Conservation (phyloP, 768 basidiomycete species). For the Naganishia vaughanmartiniae region DNA sequence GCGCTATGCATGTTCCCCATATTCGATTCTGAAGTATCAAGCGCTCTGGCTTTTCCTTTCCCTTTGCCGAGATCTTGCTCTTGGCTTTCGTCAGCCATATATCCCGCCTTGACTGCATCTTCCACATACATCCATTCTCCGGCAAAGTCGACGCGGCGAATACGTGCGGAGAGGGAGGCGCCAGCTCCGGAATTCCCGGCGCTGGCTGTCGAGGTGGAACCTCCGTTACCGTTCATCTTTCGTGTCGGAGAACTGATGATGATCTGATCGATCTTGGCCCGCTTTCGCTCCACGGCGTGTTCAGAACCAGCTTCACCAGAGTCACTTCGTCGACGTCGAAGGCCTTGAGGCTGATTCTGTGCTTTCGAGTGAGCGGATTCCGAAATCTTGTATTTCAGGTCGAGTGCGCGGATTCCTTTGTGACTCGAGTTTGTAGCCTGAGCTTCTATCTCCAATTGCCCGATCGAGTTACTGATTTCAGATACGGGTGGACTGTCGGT, state of each 20-base stretch:
- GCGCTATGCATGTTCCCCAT: not conserved
- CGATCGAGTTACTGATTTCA: not conserved
- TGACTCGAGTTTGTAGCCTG: not conserved
- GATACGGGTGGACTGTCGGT: not conserved
- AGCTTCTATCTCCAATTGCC: not conserved
- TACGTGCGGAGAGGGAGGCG: slow-evolving; percentile 21
- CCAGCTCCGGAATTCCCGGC: not conserved
- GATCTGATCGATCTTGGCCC: slow-evolving; percentile 1
- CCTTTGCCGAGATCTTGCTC: slow-evolving; percentile 11
- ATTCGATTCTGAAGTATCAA: slow-evolving; percentile 27
- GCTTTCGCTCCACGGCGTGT: slow-evolving; percentile 8
- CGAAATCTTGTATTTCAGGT: slow-evolving; percentile 6
- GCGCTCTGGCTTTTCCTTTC: slow-evolving; percentile 21
- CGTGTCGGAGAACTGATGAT: not conserved
- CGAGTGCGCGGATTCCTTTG: not conserved
- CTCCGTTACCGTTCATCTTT: slow-evolving; percentile 24
- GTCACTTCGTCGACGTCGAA: slow-evolving; percentile 10
- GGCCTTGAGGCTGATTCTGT: slow-evolving; percentile 2
- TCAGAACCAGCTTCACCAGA: slow-evolving; percentile 4
- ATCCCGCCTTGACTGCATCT: slow-evolving; percentile 26
- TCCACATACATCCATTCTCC: slow-evolving; percentile 45
- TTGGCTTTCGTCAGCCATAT: slow-evolving; percentile 35
- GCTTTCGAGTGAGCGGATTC: not conserved
- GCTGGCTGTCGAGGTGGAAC: not conserved
- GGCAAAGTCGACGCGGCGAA: slow-evolving; percentile 33